Conservation (phyloP, 352 stramenopile genomes). For the Globisporangium acanthophoron region DNA sequence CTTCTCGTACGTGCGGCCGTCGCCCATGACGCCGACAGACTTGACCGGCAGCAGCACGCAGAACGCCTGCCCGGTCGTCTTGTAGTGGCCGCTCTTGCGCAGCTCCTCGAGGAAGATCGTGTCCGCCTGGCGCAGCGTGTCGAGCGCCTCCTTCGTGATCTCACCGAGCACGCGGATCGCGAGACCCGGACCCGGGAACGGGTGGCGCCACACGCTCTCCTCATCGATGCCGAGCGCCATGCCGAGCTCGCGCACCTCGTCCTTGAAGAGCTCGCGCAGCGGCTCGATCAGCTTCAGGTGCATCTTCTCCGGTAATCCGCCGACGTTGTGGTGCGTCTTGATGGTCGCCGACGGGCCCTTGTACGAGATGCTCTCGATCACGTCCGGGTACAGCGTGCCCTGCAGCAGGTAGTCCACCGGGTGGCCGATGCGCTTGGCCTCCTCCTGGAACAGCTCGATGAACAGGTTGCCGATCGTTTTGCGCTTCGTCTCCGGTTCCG, state of each 20-base stretch:
- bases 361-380: slow-evolving; percentile 99
- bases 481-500: slow-evolving; percentile 97
- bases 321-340: slow-evolving; percentile 99
- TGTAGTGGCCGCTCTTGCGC: slow-evolving; percentile 94
- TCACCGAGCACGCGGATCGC: slow-evolving; percentile 98
- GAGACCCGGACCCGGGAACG: slow-evolving; percentile 98
- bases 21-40: slow-evolving; percentile 98
- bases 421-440: slow-evolving; percentile 78
- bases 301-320: slow-evolving; percentile 96
- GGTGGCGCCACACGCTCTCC: slow-evolving; percentile 97
- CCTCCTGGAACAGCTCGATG: slow-evolving; percentile 98
- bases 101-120: slow-evolving; percentile 98
- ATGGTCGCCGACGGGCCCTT: slow-evolving; percentile 98
- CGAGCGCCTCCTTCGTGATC: slow-evolving; percentile 92
- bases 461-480: slow-evolving; percentile 99
- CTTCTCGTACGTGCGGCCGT: slow-evolving; percentile 97
- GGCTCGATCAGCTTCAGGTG: slow-evolving; percentile 99
- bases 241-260: slow-evolving; percentile 97
- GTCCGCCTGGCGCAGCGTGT: slow-evolving; percentile 96
- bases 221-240: slow-evolving; percentile 97
- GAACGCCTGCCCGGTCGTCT: slow-evolving; percentile 98
- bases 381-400: slow-evolving; percentile 98
- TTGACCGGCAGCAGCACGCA: slow-evolving; percentile 96
- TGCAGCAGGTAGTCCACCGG: slow-evolving; percentile 94
- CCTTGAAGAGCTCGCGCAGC: slow-evolving; percentile 98